These are phyloP conservation scores for Colletotrichum liriopes DNA, from an alignment of 2,329 filamentous ascomycete species.

Conservation along the genomic window DNA sequence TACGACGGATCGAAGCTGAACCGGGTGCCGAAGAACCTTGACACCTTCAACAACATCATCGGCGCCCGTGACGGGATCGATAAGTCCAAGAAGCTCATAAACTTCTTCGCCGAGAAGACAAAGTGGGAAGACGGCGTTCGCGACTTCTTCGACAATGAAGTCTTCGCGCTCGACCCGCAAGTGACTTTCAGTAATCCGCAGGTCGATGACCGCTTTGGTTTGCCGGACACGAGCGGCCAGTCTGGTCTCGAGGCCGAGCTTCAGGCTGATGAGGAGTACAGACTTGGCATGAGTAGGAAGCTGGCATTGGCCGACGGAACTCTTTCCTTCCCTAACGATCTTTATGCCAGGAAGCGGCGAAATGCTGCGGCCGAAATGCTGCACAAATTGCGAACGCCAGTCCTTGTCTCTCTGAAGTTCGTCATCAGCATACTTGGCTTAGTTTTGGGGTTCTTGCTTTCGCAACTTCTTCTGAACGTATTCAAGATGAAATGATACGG, in stretches of 20 bases:
- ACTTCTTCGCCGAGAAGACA: background rate
- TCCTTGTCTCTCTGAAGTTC: no score
- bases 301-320: no score
- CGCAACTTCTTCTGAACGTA: no score
- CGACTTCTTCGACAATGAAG: background rate
- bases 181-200: background rate
- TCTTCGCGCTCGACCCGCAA: background rate
- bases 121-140: slow-evolving; percentile 3
- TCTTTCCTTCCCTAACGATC: no score
- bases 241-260: background rate
- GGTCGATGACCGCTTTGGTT: background rate
- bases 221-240: background rate
- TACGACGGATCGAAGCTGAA: background rate
- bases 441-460: no score
- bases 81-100: background rate
- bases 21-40: background rate
- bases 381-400: no score
- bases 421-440: no score
- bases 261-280: background rate
- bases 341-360: no score
- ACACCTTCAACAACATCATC: background rate
- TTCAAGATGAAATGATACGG: no score
- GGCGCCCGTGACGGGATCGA: slow-evolving; percentile 4
- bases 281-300: background rate
- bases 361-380: no score